Evolutionary conservation across 1,284 basidiomycete species (phyloP), one percentile per base, ranked within the genome.

Genomic region (Somion occarium): DNA sequence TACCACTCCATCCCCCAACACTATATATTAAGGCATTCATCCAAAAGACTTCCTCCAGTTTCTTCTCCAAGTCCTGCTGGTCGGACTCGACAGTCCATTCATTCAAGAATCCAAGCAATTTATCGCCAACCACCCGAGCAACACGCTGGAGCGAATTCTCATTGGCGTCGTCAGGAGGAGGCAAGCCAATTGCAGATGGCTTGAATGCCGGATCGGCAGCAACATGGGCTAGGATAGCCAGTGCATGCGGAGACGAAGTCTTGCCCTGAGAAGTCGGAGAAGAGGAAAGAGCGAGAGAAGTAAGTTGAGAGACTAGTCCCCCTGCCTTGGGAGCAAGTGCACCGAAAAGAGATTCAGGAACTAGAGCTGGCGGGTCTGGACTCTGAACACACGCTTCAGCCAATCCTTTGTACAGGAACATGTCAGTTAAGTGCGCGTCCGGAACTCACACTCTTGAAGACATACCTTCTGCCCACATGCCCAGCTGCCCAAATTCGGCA

Each of bases 381-480:
- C 38, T 24, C 34, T 72, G 71, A 4, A 68, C 61, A 3, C 70
- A 68, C 3, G 67, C 59, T 45, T 67, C 61, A 2, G 71, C 71
- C 4, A 73, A 63, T 18, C 70, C 72, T 73, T 20, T 5, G n/a
- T n/a, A 9, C 12, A 13, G 34, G 25, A 26, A 24, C 3, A 38
- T 15, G 18, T 47, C 25, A 43, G 13, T 48, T 2, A 26, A 23
- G 2, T 9, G 7, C 15, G 19, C 9, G 9, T 41, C 18, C 7
- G 9, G 5, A 19, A 50, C 9, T 46, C 37, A 20, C 2, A 9
- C 27, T 30, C 12, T 11, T 34, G 18, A 13, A n/a, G 2, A 50
- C 63, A 5, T 48, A 81, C 84, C 83, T 74, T 88, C 83, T 2
- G 79, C 78, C 13, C 83, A 64, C 61, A 85, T 76, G 3, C 85